Base-by-base conservation (phyloP, 495 filamentous ascomycete genomes). In the Penicillium goetzii region DNA sequence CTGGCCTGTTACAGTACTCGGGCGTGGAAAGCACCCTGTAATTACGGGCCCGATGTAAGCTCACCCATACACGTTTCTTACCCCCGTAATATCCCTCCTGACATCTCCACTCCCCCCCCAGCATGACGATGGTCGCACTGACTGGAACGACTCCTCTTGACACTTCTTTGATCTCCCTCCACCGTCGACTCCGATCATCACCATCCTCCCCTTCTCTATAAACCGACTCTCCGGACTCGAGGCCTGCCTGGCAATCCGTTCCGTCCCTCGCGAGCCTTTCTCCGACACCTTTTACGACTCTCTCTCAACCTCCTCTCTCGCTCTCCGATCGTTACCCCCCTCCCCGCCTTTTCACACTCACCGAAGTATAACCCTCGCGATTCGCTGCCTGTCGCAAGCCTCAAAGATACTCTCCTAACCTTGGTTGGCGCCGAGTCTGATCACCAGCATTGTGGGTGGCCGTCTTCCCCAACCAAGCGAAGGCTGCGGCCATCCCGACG, bases 91-190 rank as follows among this genome's bases (percentile, higher is more conserved):
- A 57, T 57, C 60, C 69, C 68, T 62, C 60, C 63, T 71, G 64
- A 59, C 65, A 73, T 76, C 69, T 74, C 74, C 70, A 74, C 74
- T 72, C 67, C 49, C 45, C 45, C 63, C 71, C 64, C 65, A 67
- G 64, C 68, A 68, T 71, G 68, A 75, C 69, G 72, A 70, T 68
- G 61, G 67, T 66, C 65, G 65, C 68, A 70, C 70, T 59, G 63
- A 59, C 30, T 52, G 23, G 26, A 32, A 47, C 19, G 9, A 21
- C 53, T 47, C 52, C 34, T 62, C 64, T 59, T 50, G 65, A 54
- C 56, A 49, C 57, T 57, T 53, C 53, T 53, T 58, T 53, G 56
- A 45, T 61, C 32, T 61, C 60, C 32, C 53, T 64, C 43, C 40
- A 14, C 50, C 28, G 40, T 28, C 50, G 54, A 33, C 38, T 52